Evolutionary conservation across 371 early-diverging fungal genomes (phyloP).

Genomic region (Massospora cicadina): DNA sequence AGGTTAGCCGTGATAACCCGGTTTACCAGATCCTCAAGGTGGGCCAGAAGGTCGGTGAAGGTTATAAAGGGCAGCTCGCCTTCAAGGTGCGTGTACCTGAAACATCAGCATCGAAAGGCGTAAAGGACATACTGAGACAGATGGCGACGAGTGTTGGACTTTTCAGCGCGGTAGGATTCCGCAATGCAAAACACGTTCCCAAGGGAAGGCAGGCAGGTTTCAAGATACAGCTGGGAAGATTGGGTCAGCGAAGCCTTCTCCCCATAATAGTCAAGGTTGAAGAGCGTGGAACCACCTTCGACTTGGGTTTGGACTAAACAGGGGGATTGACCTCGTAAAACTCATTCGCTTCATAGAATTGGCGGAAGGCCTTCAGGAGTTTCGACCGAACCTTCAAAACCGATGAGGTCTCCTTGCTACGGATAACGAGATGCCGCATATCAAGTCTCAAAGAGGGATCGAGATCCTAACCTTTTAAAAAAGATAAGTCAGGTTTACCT

Average conservation of each 20-base stretch:
- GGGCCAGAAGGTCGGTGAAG: slow-evolving; percentile 81
- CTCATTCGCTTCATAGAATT: slow-evolving; percentile 67
- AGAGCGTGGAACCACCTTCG: slow-evolving; percentile 98
- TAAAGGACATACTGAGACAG: slow-evolving; percentile 55
- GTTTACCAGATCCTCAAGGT: slow-evolving; percentile 74
- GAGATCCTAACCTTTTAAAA: slow-evolving; percentile 35
- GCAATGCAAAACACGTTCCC: slow-evolving; percentile 97
- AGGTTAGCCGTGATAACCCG: background rate
- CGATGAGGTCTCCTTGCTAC: slow-evolving; percentile 81
- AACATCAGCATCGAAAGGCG: slow-evolving; percentile 5
- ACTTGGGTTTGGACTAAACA: slow-evolving; percentile 99
- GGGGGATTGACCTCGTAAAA: slow-evolving; percentile 97
- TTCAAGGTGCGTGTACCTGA: slow-evolving; percentile 92
- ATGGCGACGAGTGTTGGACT: slow-evolving; percentile 97
- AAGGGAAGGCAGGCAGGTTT: slow-evolving; percentile 91
- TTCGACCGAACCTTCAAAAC: slow-evolving; percentile 82
- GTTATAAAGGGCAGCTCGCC: slow-evolving; percentile 93
- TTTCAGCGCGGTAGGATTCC: slow-evolving; percentile 99
- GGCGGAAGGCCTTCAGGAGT: slow-evolving; percentile 85
- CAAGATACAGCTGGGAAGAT: slow-evolving; percentile 98
- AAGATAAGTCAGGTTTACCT: slow-evolving; percentile 16
- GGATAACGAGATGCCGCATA: slow-evolving; percentile 93
- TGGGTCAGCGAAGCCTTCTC: slow-evolving; percentile 97
- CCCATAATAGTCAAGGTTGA: slow-evolving; percentile 95
- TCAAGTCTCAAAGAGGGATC: slow-evolving; percentile 79